A percentile compares a stretch with the other conserved stretches of the same genome.
These are phyloP conservation scores for Nepenthes alata DNA, from an alignment of 179 eudicot species.

Conservation along the genomic window DNA sequence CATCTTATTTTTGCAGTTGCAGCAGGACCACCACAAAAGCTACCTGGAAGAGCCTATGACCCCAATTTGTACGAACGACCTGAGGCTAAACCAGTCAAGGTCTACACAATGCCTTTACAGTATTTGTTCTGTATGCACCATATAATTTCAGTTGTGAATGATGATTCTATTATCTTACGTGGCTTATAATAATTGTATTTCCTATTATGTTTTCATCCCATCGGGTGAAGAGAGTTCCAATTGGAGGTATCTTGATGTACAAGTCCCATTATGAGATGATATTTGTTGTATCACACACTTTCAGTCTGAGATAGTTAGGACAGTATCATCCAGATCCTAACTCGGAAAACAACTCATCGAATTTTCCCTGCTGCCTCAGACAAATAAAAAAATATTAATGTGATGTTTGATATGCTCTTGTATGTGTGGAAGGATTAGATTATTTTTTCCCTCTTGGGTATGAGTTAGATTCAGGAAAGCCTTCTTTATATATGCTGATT, in stretches of 20 bases:
- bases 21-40: constrained; percentile 42
- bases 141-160: not conserved
- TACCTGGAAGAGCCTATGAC: constrained; percentile 48
- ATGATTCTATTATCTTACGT: not conserved
- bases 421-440: not conserved
- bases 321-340: no score
- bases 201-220: no score
- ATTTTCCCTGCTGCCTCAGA: no score
- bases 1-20: constrained; percentile 13
- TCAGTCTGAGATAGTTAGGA: no score
- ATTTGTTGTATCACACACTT: no score
- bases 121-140: not conserved
- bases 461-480: not conserved
- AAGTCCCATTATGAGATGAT: no score
- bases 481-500: not conserved
- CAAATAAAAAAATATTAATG: no score
- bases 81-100: constrained; percentile 61
- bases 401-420: no score
- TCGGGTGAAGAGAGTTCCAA: no score
- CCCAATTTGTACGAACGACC: constrained; percentile 35
- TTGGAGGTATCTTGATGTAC: no score
- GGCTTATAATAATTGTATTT: no score
- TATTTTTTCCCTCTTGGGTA: not conserved
- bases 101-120: constrained; percentile 10
- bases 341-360: no score